Evolutionary conservation across 768 basidiomycete species (phyloP), one percentile per base, ranked within the genome.

Genomic region (Lentinus tigrinus): DNA sequence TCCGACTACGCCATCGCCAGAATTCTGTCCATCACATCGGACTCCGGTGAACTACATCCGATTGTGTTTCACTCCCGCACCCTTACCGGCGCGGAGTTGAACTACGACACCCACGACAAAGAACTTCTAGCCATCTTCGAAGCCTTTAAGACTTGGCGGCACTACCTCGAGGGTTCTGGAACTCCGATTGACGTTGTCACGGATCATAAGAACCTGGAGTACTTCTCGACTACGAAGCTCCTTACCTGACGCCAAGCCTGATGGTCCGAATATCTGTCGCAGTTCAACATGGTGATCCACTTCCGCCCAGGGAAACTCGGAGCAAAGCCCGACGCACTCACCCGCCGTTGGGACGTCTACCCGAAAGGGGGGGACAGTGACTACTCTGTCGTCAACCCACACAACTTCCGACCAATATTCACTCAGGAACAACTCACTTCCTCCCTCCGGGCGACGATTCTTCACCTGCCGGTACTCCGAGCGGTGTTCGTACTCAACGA

Each of bases 111-210:
- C 34, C 69, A 78, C 53, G 72, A 85, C 62, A 74, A 74, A 56
- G 82, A 85, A 65, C 54, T 84, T 0, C 70, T 82, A 3, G 77
- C 80, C 0, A 78, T 83, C 26, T 70, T 83, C n/a, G 66, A 27
- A 70, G 48, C 71, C 0, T 60, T 79, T 73, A 72, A 72, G 60
- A 69, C 8, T 63, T 73, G 43, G 74, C 52, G 68, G 0, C 59
- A 69, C 14, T 74, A 67, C 50, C 65, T 73, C 5, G 64, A 70
- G 47, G 69, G 70, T 5, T 42, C 63, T 0, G 13, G 23, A 0
- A 2, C 28, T n/a, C 62, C 67, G 1, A 52, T 73, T 48, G 37
- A 65, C 19, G 63, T 75, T 31, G 13, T 63, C 43, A 72, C 54
- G 2, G 66, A 72, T 53, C 70, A 69, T 34, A 65, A 67, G 53